Conservation (phyloP, 306 rosid species). For the Alnus glutinosa region DNA sequence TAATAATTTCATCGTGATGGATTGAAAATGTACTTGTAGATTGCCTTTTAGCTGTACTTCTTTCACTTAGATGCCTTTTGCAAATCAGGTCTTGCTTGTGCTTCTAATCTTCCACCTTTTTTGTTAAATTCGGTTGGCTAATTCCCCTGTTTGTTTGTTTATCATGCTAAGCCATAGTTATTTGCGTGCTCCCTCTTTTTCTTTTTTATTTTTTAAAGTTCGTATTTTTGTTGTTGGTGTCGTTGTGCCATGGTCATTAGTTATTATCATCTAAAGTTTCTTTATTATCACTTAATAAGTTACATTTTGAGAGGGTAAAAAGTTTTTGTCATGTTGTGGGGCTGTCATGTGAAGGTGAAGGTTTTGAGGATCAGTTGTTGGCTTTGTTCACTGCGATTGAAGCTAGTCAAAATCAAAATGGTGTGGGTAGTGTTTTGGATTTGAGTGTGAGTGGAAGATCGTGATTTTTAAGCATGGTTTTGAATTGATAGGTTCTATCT, state of each 20-base stretch:
- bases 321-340: too few species aligned
- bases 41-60: not conserved
- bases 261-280: not conserved
- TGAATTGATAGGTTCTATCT: too few species aligned
- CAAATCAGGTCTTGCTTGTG: slow-evolving; percentile 1
- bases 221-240: not conserved
- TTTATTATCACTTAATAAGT: not conserved
- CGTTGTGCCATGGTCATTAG: not conserved
- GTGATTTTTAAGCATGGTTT: too few species aligned
- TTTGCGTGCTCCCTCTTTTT: too few species aligned
- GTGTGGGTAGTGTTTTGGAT: too few species aligned
- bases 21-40: not conserved
- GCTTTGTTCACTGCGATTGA: too few species aligned
- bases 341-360: too few species aligned
- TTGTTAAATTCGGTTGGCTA: not conserved
- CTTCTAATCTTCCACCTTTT: not conserved
- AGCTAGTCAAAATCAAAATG: too few species aligned
- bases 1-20: too few species aligned
- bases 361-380: too few species aligned
- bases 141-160: not conserved
- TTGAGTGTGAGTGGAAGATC: too few species aligned
- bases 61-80: not conserved
- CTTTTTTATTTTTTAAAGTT: not conserved
- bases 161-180: not conserved
- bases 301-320: not conserved